phyloP scores from a whole-genome alignment of 176 grass and related monocot genomes.

The sorghum (Sorghum bicolor) region DNA sequence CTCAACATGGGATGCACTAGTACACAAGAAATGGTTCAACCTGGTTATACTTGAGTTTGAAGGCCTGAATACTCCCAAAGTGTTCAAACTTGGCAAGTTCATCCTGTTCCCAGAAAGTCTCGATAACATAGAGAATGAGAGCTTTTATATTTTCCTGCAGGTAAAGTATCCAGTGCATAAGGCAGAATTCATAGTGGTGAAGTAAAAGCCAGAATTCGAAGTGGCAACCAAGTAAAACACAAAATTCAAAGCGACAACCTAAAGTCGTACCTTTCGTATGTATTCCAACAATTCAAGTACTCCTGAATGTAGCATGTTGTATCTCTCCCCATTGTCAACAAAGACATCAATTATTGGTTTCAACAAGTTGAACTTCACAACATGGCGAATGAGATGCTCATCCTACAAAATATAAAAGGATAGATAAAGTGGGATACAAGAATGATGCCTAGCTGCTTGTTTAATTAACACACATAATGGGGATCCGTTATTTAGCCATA shows the following conservation, averaged over 20 bases:
- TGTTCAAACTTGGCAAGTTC: constrained; percentile 72
- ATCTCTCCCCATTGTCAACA: constrained; percentile 81
- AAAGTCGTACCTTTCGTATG: constrained; percentile 79
- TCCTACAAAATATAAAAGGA: constrained; percentile 56
- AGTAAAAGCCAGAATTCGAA: background rate
- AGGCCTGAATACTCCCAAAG: constrained; percentile 75
- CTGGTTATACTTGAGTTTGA: constrained; percentile 97
- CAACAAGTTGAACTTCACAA: constrained; percentile 84
- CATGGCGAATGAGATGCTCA: constrained; percentile 89
- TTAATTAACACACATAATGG: background rate
- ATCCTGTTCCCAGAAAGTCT: constrained; percentile 58
- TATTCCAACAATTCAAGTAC: constrained; percentile 91
- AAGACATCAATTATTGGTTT: constrained; percentile 87
- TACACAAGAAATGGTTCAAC: constrained; percentile 43
- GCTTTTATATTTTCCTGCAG: constrained; percentile 83
- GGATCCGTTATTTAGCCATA: background rate
- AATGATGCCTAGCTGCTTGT: background rate
- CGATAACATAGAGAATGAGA: constrained; percentile 68
- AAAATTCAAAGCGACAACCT: background rate
- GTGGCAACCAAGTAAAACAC: background rate
- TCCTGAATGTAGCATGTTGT: constrained; percentile 96
- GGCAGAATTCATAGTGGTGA: background rate
- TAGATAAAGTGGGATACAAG: constrained; percentile 18
- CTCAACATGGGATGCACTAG: background rate
- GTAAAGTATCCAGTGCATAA: constrained; percentile 29